phyloP scores from a whole-genome alignment of 805 yeast species.

The Candida verbasci region DNA sequence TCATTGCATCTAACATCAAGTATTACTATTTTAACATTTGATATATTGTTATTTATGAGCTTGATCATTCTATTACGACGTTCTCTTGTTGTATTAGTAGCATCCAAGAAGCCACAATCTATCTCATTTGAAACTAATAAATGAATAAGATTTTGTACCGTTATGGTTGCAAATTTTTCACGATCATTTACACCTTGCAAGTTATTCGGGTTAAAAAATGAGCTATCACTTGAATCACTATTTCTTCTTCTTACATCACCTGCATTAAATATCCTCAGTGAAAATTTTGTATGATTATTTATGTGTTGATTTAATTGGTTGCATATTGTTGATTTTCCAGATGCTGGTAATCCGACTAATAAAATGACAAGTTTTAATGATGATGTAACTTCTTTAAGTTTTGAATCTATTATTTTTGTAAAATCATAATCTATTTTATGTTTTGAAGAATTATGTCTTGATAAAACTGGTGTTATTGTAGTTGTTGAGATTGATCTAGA shows the following conservation, averaged over 20 bases:
- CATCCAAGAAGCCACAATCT: slow-evolving; percentile 38
- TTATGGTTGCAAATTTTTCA: slow-evolving; percentile 31
- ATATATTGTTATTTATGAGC: slow-evolving; percentile 13
- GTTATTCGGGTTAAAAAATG: slow-evolving; percentile 36
- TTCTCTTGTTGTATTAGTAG: slow-evolving; percentile 36
- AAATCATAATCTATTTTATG: slow-evolving; percentile 5
- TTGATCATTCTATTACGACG: slow-evolving; percentile 30
- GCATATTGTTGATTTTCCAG: slow-evolving; percentile 37
- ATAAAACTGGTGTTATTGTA: slow-evolving; percentile 9
- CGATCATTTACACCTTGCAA: slow-evolving; percentile 25
- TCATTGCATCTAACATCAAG: slow-evolving; percentile 61
- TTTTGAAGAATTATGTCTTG: slow-evolving; percentile 5
- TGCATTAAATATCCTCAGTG: slow-evolving; percentile 41
- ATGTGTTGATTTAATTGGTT: slow-evolving; percentile 27
- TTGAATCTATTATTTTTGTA: slow-evolving; percentile 1
- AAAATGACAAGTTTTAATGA: slow-evolving; percentile 15
- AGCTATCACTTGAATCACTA: slow-evolving; percentile 24
- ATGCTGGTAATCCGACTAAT: slow-evolving; percentile 40
- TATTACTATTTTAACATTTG: slow-evolving; percentile 41
- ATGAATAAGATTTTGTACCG: slow-evolving; percentile 27
- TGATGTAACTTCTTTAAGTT: neutral
- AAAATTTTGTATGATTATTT: slow-evolving; percentile 19
- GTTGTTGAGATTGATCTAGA: slow-evolving; percentile 6
- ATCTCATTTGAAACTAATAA: slow-evolving; percentile 22
- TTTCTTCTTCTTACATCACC: slow-evolving; percentile 42